Base-by-base conservation (phyloP, 164 flowering plant genomes). In the Macadamia tetraphylla region DNA sequence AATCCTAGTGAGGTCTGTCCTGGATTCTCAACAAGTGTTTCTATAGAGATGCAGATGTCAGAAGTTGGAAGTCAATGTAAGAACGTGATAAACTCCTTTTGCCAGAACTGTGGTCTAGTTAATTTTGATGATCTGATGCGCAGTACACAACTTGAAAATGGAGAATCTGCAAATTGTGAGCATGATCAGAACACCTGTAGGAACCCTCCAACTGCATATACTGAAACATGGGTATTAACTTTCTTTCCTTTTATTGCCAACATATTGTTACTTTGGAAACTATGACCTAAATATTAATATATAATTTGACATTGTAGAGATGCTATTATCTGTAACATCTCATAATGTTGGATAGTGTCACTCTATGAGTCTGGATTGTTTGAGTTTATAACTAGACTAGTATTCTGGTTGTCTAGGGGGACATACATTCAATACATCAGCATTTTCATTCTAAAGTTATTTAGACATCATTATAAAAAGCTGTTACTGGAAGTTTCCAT, bases 171-270 rank as follows among this genome's bases (percentile, higher is more conserved):
- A 30, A 71, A 73, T 32, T 56, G 49, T 32, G 78, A 73, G 68
- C 68, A 56, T 58, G 71, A 68, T 56, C 62, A 14, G 43, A 64
- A 65, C 51, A 58, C 56, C 51, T 66, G 66, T 13, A 9, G 59
- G 58, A 65, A 56, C 18, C 64, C 58, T 71, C 46, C 67, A 32
- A 71, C 69, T 4, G 58, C 74, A 65, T 63, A 56, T 63, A 61
- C 64, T 49, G 82, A 79, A 51, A 79, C 76, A 69, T 57, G 42
- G 81, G 85, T 84, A 72, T 53, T 31, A n/a, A 9, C 57, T 49
- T 17, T 40, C 13, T 35, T 48, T 29, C 31, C 53, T 31, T 43
- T 17, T 31, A 29, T 31, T 46, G 51, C 12, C 51, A 46, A 46
- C 51, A 46, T 11, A 46, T 46, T 9, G 7, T 11, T 3, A 46